Evolutionary conservation across 2,329 filamentous ascomycete genomes (phyloP).

Genomic region (Pleurostoma richardsiae): DNA sequence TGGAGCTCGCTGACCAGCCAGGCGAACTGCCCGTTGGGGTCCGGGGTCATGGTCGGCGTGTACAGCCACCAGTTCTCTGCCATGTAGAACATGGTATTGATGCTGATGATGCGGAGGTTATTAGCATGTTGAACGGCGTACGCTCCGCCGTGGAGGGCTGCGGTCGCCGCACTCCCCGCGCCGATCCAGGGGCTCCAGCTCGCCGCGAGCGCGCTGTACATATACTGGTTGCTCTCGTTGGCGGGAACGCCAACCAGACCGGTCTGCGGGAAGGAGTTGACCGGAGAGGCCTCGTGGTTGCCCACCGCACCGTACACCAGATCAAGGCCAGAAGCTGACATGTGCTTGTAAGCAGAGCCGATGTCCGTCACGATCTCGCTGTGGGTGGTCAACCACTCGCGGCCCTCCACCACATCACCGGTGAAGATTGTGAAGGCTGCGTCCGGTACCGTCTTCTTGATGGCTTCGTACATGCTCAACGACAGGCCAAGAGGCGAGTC

Average conservation of each 20-base stretch:
- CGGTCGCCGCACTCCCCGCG: slow-evolving; percentile 19
- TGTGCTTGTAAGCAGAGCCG: slow-evolving; percentile 38
- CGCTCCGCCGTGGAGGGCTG: slow-evolving; percentile 33
- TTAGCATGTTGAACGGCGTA: slow-evolving; percentile 42
- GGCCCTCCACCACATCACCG: slow-evolving; percentile 52
- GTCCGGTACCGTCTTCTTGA: slow-evolving; percentile 37
- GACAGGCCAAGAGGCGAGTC: slow-evolving; percentile 46
- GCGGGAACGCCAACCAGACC: too few species aligned
- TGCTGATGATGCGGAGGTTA: slow-evolving; percentile 51
- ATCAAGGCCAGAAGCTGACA: slow-evolving; percentile 26
- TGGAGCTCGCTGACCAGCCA: slow-evolving; percentile 51
- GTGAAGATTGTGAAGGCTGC: slow-evolving; percentile 52
- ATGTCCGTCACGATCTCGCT: slow-evolving; percentile 24
- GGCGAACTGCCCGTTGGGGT: slow-evolving; percentile 46
- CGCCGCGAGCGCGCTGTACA: slow-evolving; percentile 41
- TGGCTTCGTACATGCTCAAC: slow-evolving; percentile 48
- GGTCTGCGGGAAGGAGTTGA: slow-evolving; percentile 43
- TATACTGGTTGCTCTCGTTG: slow-evolving; percentile 31
- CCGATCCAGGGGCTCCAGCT: slow-evolving; percentile 45
- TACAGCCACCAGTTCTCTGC: slow-evolving; percentile 53
- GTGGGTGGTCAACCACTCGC: slow-evolving; percentile 36
- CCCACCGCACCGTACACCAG: slow-evolving; percentile 43
- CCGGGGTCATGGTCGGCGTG: slow-evolving; percentile 39
- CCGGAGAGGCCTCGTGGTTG: slow-evolving; percentile 53
- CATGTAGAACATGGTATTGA: slow-evolving; percentile 58